Evolutionary conservation across 768 basidiomycete species (phyloP).

Genomic region (Fomitopsis serialis): DNA sequence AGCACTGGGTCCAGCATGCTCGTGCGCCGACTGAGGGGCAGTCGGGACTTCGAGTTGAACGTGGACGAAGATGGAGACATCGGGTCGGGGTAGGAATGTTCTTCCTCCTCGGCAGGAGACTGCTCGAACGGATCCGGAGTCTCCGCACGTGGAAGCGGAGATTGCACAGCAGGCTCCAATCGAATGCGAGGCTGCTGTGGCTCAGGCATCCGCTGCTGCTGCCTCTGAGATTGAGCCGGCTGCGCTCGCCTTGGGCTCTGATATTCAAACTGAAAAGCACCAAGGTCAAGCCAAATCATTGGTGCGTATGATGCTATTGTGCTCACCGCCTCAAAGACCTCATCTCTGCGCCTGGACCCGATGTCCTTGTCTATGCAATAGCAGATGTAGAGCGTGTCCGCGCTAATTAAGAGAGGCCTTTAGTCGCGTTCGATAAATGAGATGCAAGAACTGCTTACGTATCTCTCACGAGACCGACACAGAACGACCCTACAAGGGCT

Average conservation of each 20-base stretch:
- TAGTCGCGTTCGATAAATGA: neutral
- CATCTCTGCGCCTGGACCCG: conserved; percentile 43
- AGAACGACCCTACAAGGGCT: conserved; percentile 77
- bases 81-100: conserved; percentile 10
- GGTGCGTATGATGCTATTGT: neutral
- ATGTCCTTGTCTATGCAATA: conserved; percentile 59
- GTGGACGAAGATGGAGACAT: conserved; percentile 17
- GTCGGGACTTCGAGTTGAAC: conserved; percentile 8
- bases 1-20: conserved; percentile 6
- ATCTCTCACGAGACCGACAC: conserved; percentile 77
- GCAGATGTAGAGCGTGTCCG: conserved; percentile 63
- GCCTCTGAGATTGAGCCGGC: conserved; percentile 11
- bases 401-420: conserved; percentile 27
- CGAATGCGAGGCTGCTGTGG: conserved; percentile 3
- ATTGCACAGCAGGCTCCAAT: neutral
- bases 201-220: conserved; percentile 1
- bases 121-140: conserved; percentile 25
- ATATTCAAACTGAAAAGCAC: conserved; percentile 34
- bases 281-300: conserved; percentile 3
- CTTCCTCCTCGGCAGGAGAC: conserved; percentile 8
- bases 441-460: conserved; percentile 36
- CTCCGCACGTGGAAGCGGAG: conserved; percentile 11
- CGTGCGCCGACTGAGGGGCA: conserved; percentile 12
- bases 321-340: conserved; percentile 54
- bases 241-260: conserved; percentile 22